Conservation (phyloP, 805 yeast genomes). For the Candida coquimbonensis region DNA sequence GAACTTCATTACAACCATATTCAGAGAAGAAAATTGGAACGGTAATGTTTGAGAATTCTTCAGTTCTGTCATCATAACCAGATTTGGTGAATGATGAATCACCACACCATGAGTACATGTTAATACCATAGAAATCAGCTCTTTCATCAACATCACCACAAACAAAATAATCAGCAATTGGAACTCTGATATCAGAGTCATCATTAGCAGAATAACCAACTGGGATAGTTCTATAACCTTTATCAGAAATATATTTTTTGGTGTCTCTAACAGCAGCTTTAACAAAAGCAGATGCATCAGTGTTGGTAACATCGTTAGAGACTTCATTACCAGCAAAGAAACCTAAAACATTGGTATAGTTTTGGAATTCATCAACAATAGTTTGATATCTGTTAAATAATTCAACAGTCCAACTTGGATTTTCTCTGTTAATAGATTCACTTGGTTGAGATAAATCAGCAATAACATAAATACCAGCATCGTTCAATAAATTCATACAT, state of each 20-base stretch:
- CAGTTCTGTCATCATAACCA: slow-evolving; percentile 62
- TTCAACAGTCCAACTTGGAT: slow-evolving; percentile 58
- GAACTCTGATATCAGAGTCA: slow-evolving; percentile 57
- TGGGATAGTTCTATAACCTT: slow-evolving; percentile 63
- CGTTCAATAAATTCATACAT: slow-evolving; percentile 60
- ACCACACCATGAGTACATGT: slow-evolving; percentile 91
- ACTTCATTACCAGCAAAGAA: slow-evolving; percentile 88
- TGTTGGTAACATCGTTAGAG: slow-evolving; percentile 55
- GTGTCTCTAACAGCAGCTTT: slow-evolving; percentile 80
- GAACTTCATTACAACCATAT: slow-evolving; percentile 69
- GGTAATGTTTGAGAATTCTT: slow-evolving; percentile 56
- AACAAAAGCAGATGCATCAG: slow-evolving; percentile 73
- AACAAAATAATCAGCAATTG: slow-evolving; percentile 66
- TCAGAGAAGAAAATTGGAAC: slow-evolving; percentile 77
- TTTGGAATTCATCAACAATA: slow-evolving; percentile 62
- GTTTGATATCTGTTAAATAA: slow-evolving; percentile 60
- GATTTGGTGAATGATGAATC: slow-evolving; percentile 46
- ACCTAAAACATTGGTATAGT: slow-evolving; percentile 69
- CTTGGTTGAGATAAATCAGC: slow-evolving; percentile 73
- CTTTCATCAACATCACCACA: slow-evolving; percentile 60
- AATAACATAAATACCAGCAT: slow-evolving; percentile 74
- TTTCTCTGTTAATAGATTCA: slow-evolving; percentile 51
- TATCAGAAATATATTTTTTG: slow-evolving; percentile 54
- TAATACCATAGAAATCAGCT: slow-evolving; percentile 82
- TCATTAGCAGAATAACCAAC: slow-evolving; percentile 82